Evolutionary conservation across 2,329 filamentous ascomycete genomes (phyloP).

Genomic region (Exophiala bonariae): DNA sequence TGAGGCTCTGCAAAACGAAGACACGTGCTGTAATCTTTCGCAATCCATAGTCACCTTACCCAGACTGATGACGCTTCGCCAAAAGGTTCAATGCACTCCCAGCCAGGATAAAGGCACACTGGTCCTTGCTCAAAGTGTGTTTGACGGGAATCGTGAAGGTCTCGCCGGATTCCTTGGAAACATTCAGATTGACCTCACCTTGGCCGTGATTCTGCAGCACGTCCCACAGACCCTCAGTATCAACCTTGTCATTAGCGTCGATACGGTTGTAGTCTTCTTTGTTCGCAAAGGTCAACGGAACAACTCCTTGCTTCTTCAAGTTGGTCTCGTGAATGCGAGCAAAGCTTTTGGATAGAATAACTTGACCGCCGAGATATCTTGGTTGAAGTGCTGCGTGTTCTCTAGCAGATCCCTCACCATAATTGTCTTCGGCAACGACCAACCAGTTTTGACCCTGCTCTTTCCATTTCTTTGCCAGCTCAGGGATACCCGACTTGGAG

Average conservation of each 20-base stretch:
- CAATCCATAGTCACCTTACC: slow-evolving; percentile 5
- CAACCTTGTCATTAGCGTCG: slow-evolving; percentile 77
- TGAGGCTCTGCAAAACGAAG: slow-evolving; percentile 1
- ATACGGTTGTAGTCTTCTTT: slow-evolving; percentile 86
- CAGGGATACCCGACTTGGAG: slow-evolving; percentile 74
- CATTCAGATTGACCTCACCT: slow-evolving; percentile 70
- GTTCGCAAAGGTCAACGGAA: slow-evolving; percentile 86
- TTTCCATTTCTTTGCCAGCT: slow-evolving; percentile 83
- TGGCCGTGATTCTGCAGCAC: slow-evolving; percentile 76
- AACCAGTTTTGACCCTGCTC: slow-evolving; percentile 76
- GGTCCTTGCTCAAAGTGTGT: slow-evolving; percentile 85
- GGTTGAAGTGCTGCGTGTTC: slow-evolving; percentile 91
- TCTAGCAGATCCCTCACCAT: slow-evolving; percentile 84
- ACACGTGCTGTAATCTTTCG: too few relatives aligned
- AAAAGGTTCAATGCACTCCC: slow-evolving; percentile 92
- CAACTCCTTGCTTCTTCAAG: slow-evolving; percentile 94
- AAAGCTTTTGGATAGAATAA: slow-evolving; percentile 84
- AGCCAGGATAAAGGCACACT: slow-evolving; percentile 87
- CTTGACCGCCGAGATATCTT: slow-evolving; percentile 80
- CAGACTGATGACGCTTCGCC: slow-evolving; percentile 47
- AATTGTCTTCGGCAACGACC: slow-evolving; percentile 96
- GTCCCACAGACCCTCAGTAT: slow-evolving; percentile 79
- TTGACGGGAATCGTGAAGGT: slow-evolving; percentile 72
- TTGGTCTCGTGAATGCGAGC: slow-evolving; percentile 95
- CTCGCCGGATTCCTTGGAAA: slow-evolving; percentile 65